Percentiles rank a stretch among this genome's conserved stretches.
phyloP scores from a whole-genome alignment of 2,329 filamentous ascomycete genomes.

The Ascochyta rabiei region DNA sequence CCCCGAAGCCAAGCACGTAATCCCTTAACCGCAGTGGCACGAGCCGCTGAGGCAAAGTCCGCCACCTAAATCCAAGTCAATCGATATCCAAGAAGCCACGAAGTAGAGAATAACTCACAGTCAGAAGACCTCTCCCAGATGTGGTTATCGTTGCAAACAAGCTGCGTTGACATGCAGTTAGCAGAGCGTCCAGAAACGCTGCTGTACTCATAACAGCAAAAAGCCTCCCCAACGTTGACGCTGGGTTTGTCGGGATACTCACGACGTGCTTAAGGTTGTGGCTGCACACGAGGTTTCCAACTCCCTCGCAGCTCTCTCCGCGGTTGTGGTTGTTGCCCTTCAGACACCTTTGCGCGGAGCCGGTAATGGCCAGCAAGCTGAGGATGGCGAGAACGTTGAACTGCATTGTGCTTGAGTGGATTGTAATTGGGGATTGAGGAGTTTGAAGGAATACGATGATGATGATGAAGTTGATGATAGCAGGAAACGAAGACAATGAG shows the following conservation, averaged over 20 bases:
- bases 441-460: neutral
- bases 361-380: neutral
- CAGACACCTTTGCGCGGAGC: neutral
- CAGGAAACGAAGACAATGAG: neutral
- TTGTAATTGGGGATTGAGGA: neutral
- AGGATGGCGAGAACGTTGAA: neutral
- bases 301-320: neutral
- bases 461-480: no score
- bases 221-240: no score
- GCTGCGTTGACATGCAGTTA: neutral
- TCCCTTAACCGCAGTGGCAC: neutral
- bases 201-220: no score
- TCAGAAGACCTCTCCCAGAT: neutral
- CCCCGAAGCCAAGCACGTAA: no score
- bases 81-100: neutral
- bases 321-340: neutral
- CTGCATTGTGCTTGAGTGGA: neutral
- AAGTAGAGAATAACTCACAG: neutral
- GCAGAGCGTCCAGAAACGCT: neutral
- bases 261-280: no score
- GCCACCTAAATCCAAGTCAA: neutral
- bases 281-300: no score
- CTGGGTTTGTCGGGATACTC: no score
- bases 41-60: neutral
- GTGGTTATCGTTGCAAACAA: neutral